Evolutionary conservation across 2,329 filamentous ascomycete genomes (phyloP).

Genomic region (Verticillium tricorpus): DNA sequence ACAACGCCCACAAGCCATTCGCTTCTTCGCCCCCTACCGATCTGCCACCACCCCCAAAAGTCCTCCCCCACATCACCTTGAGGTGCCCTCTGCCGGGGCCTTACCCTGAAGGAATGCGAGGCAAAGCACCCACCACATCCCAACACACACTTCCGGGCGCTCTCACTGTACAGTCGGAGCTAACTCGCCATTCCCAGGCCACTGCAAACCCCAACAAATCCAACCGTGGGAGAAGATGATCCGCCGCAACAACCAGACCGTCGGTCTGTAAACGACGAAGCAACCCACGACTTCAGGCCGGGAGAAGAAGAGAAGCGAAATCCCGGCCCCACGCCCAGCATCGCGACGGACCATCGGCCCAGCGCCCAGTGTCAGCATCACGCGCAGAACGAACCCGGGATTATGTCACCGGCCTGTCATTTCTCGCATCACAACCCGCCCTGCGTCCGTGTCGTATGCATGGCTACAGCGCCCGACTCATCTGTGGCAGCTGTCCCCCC

Average conservation of each 20-base stretch:
- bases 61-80: not conserved
- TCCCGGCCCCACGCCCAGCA: not conserved
- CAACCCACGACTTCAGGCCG: not conserved
- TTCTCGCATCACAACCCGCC: not conserved
- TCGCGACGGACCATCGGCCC: not conserved
- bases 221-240: conserved; percentile 31
- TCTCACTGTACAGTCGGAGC: not conserved
- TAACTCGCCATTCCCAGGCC: conserved; percentile 17
- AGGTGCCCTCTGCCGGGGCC: not conserved
- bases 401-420: not conserved
- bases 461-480: not conserved
- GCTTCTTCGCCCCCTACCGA: not conserved
- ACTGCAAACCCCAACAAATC: conserved; percentile 30
- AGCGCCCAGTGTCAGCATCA: not conserved
- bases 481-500: not conserved
- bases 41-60: not conserved
- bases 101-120: not conserved
- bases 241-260: conserved; percentile 24
- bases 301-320: not conserved
- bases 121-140: not conserved
- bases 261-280: conserved; percentile 6
- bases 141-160: not conserved
- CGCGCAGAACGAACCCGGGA: not conserved
- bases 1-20: not conserved
- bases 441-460: not conserved